Evolutionary conservation across 352 stramenopile genomes (phyloP), one percentile per base, ranked within the genome.

Genomic region (Aphanomyces euteiches): DNA sequence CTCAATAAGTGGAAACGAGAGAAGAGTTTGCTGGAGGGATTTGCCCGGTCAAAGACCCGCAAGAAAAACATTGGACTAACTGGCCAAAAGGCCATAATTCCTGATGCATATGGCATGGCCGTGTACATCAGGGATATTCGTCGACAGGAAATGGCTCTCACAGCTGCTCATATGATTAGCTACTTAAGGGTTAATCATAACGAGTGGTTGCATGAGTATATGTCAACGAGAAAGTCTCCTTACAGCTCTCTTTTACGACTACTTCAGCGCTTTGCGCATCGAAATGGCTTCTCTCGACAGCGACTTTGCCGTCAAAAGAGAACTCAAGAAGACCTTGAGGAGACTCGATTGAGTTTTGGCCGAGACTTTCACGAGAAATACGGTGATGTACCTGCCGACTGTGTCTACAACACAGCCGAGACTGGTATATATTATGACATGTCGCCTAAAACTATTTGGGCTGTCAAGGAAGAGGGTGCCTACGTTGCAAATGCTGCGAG

Each of bases 321-420:
- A 50, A 50, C 43, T 50, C 43, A 50, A 50, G 43, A 50, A 3
- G 43, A 50, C 43, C 17, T 50, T 12, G 17, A 50, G 17, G 43
- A 50, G 10, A 50, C 17, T n/a, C 43, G 17, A 2, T 12, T n/a
- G 43, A n/a, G 10, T n/a, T 50, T 50, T 2, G 43, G 43, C 10
- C 10, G 17, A n/a, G 2, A 50, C 10, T 50, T 50, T 50, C 43
- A 50, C 17, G 43, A 12, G 10, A 50, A 50, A n/a, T n/a, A 50
- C 43, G 43, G 43, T n/a, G 43, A 50, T n/a, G 2, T n/a, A 1
- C 10, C 43, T 50, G 10, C 17, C 10, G 43, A 50, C 43, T 50
- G 43, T n/a, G 17, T 50, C 17, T 50, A 50, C 2, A 77, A 73
- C 17, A 19, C 63, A 1, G 74, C 75, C 45, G 74, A 79, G 56